Conservation (phyloP, 352 stramenopile species). For the Phytophthora macrochlamydospora region DNA sequence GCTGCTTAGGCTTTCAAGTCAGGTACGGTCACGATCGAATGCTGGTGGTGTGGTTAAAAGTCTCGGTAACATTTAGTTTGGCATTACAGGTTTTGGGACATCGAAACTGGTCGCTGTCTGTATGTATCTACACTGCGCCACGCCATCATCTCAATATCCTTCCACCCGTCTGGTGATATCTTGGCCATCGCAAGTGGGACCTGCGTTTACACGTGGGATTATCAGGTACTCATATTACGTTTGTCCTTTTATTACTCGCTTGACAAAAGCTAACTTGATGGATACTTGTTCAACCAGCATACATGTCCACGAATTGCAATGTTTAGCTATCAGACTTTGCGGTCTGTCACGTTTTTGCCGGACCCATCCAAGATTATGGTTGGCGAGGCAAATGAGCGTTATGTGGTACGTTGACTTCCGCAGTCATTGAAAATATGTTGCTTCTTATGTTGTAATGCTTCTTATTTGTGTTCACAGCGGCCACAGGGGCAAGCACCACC, state of each 20-base stretch:
- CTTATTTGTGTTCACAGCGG: slow-evolving; percentile 39
- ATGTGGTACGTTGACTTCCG: slow-evolving; percentile 56
- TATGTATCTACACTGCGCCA: slow-evolving; percentile 93
- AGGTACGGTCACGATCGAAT: slow-evolving; percentile 35
- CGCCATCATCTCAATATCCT: slow-evolving; percentile 97
- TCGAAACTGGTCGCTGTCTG: slow-evolving; percentile 91
- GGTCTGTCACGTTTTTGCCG: slow-evolving; percentile 94
- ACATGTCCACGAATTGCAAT: slow-evolving; percentile 84
- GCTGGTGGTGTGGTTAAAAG: neutral
- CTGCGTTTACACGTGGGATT: slow-evolving; percentile 96
- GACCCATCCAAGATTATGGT: slow-evolving; percentile 93
- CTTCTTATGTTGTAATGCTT: slow-evolving; percentile 1
- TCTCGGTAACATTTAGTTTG: neutral
- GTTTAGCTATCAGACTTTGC: slow-evolving; percentile 91
- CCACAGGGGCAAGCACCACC: slow-evolving; percentile 74
- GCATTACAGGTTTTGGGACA: slow-evolving; percentile 80
- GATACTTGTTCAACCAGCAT: slow-evolving; percentile 43
- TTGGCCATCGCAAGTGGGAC: slow-evolving; percentile 95
- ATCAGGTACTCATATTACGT: slow-evolving; percentile 77
- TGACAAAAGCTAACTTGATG: slow-evolving; percentile 1
- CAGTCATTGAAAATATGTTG: slow-evolving; percentile 6
- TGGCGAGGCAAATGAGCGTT: slow-evolving; percentile 92
- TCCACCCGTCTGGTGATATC: slow-evolving; percentile 94
- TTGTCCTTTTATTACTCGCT: neutral
- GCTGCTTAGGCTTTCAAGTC: slow-evolving; percentile 97